These are phyloP conservation scores for Verticillium albo-atrum DNA, from an alignment of 2,329 filamentous ascomycete genomes.

Conservation along the genomic window DNA sequence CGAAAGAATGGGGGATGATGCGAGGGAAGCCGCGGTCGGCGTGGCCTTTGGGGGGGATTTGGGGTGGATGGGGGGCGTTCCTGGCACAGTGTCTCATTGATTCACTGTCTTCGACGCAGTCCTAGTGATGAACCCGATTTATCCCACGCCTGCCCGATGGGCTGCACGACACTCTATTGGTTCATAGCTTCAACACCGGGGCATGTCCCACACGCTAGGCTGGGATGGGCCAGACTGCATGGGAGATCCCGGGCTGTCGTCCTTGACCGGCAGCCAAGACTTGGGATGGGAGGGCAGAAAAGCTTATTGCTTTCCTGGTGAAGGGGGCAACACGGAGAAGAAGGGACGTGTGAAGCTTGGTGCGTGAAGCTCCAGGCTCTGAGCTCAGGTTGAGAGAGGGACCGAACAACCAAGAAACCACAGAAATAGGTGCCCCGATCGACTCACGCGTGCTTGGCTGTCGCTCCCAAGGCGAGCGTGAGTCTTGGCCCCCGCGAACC, in stretches of 20 bases:
- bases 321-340: background rate
- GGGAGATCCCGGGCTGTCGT: slow-evolving; percentile 2
- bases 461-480: background rate
- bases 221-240: background rate
- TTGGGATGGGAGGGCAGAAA: slow-evolving; percentile 5
- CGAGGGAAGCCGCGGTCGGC: background rate
- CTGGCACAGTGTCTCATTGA: background rate
- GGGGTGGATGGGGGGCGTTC: too few relatives aligned
- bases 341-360: background rate
- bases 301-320: slow-evolving; percentile 9
- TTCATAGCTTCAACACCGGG: background rate
- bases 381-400: background rate
- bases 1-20: background rate
- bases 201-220: background rate
- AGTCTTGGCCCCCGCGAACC: background rate
- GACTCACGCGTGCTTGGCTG: background rate
- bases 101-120: background rate
- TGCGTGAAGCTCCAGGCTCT: background rate
- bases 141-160: background rate
- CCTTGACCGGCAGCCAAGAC: slow-evolving; percentile 9
- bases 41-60: background rate
- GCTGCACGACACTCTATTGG: background rate
- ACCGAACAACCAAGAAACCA: background rate
- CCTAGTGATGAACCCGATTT: background rate
- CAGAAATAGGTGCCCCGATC: background rate